phyloP scores from a whole-genome alignment of 139 green algal species.

The Coccomyxa sp. region DNA sequence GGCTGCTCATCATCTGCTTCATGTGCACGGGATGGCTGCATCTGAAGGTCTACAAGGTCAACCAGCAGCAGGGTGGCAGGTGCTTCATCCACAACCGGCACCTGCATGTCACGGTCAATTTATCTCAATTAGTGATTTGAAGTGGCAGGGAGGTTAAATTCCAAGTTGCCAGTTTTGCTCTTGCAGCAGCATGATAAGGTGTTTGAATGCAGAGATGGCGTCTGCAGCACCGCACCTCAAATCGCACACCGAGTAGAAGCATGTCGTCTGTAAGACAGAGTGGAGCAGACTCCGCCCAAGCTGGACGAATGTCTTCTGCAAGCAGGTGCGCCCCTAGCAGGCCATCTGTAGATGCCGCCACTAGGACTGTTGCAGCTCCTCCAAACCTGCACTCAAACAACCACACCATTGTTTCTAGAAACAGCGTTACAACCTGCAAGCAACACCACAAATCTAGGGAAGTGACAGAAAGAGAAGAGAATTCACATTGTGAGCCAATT shows the following conservation, averaged over 20 bases:
- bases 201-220: no score
- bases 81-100: not conserved
- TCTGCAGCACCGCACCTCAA: not conserved
- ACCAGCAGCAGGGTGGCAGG: not conserved
- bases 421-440: not conserved
- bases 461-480: not conserved
- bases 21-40: not conserved
- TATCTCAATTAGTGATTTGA: not conserved
- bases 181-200: not conserved
- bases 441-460: not conserved
- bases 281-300: conserved; percentile 21
- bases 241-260: not conserved
- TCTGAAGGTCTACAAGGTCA: not conserved
- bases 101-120: not conserved
- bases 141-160: not conserved
- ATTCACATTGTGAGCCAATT: not conserved
- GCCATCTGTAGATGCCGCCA: conserved; percentile 16
- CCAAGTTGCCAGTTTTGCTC: not conserved
- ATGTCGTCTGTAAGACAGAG: conserved; percentile 12
- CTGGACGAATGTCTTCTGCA: conserved; percentile 8
- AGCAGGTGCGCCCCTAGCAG: conserved; percentile 21
- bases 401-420: not conserved
- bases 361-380: conserved; percentile 13
- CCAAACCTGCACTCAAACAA: conserved; percentile 19
- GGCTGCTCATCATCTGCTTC: not conserved